Conservation (phyloP, 192 early-diverging fungal genomes). For the Umbelopsis sp. region DNA sequence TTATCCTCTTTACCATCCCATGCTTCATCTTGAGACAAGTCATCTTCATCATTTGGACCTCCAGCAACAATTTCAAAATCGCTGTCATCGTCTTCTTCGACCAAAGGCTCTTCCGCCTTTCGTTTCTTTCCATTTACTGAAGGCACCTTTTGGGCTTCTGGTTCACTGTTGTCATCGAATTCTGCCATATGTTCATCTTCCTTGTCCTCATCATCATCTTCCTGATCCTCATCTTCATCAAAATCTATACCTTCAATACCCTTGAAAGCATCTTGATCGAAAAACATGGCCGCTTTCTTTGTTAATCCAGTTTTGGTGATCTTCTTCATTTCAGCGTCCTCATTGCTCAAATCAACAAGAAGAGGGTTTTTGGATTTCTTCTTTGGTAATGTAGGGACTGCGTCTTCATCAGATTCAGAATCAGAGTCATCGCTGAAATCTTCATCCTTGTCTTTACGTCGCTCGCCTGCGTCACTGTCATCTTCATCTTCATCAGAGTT, state of each 20-base stretch:
- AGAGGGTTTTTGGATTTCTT: conserved; percentile 52
- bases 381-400: conserved; percentile 20
- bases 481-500: conserved; percentile 50
- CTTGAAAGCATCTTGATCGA: conserved; percentile 94
- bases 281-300: conserved; percentile 89
- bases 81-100: conserved; percentile 44
- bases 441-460: conserved; percentile 36
- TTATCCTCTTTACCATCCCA: conserved; percentile 69
- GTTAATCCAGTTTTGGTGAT: conserved; percentile 63
- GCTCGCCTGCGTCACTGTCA: conserved; percentile 18
- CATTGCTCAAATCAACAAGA: conserved; percentile 55
- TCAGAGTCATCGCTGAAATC: conserved; percentile 44
- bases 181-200: conserved; percentile 33
- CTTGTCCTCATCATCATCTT: conserved; percentile 41
- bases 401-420: conserved; percentile 20
- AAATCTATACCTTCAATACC: conserved; percentile 53
- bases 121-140: conserved; percentile 45
- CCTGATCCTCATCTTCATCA: conserved; percentile 61
- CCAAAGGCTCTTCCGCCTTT: conserved; percentile 51
- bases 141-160: conserved; percentile 29
- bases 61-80: conserved; percentile 61
- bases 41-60: conserved; percentile 36
- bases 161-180: conserved; percentile 27
- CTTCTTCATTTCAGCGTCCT: conserved; percentile 51
- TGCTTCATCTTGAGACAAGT: conserved; percentile 46